Conservation (phyloP, 2,329 filamentous ascomycete genomes). For the Aspergillus clavatus region DNA sequence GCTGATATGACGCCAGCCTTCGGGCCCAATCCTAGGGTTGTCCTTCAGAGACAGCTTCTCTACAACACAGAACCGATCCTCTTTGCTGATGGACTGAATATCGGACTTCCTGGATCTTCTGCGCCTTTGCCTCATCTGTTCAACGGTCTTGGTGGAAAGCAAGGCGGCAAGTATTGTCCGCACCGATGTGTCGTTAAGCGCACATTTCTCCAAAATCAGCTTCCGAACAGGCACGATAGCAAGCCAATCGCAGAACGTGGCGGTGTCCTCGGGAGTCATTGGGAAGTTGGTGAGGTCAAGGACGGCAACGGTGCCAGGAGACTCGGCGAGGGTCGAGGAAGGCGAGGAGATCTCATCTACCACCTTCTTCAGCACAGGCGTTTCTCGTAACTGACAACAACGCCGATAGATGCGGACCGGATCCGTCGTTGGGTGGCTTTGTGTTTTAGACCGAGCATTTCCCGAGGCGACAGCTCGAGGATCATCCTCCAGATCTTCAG, state of each 20-base stretch:
- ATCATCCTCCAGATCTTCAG: conserved; percentile 60
- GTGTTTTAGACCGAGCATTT: conserved; percentile 45
- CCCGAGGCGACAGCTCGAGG: conserved; percentile 36
- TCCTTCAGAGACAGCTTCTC: conserved; percentile 86
- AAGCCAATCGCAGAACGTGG: conserved; percentile 88
- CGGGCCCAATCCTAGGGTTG: conserved; percentile 73
- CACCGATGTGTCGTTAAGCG: conserved; percentile 79
- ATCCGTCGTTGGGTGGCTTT: conserved; percentile 76
- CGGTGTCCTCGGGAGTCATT: conserved; percentile 74
- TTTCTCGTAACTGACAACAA: conserved; percentile 91
- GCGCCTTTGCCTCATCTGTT: conserved; percentile 50
- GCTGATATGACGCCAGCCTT: conserved; percentile 88
- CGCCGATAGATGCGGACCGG: conserved; percentile 87
- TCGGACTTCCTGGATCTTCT: conserved; percentile 37
- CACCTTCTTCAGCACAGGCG: conserved; percentile 84
- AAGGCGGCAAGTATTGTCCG: conserved; percentile 82
- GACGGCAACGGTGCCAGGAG: conserved; percentile 72
- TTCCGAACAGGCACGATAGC: conserved; percentile 89
- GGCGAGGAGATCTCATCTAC: conserved; percentile 77
- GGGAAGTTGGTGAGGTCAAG: conserved; percentile 81
- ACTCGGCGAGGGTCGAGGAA: conserved; percentile 57
- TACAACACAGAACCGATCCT: conserved; percentile 59
- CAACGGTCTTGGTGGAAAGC: conserved; percentile 68
- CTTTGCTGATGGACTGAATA: conserved; percentile 23
- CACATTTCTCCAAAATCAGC: conserved; percentile 79